Conservation (phyloP, 2,329 filamentous ascomycete genomes). For the Thielaviopsis ethacetica region DNA sequence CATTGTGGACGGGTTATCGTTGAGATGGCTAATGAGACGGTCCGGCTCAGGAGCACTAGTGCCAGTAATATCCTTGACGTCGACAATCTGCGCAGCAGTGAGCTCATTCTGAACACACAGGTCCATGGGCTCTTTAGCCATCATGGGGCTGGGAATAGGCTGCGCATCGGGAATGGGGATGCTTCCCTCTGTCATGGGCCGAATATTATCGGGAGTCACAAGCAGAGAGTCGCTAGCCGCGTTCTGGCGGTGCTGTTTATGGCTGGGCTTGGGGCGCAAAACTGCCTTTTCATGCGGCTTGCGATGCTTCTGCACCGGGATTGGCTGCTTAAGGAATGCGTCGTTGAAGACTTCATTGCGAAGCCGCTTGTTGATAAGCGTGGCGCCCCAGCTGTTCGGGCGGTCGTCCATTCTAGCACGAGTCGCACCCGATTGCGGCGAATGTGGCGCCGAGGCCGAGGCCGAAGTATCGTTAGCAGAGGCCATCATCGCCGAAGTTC, state of each 20-base stretch:
- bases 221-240: slow-evolving; percentile 4
- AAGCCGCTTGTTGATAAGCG: slow-evolving; percentile 72
- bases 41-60: slow-evolving; percentile 50
- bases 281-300: slow-evolving; percentile 52
- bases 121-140: neutral
- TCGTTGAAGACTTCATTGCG: slow-evolving; percentile 87
- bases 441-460: slow-evolving; percentile 9
- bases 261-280: slow-evolving; percentile 27
- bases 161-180: neutral
- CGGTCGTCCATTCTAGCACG: slow-evolving; percentile 35
- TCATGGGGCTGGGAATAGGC: neutral
- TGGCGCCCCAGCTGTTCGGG: slow-evolving; percentile 70
- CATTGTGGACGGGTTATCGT: slow-evolving; percentile 13
- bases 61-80: slow-evolving; percentile 40
- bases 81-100: slow-evolving; percentile 8
- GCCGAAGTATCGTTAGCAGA: neutral
- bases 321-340: slow-evolving; percentile 70
- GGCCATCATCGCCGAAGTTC: neutral
- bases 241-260: slow-evolving; percentile 3
- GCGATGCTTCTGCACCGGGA: slow-evolving; percentile 64
- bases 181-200: neutral
- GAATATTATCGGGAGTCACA: slow-evolving; percentile 1
- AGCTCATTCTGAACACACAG: neutral
- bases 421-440: slow-evolving; percentile 18
- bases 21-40: slow-evolving; percentile 18